Evolutionary conservation across 345 rosid genomes (phyloP), one percentile per base, ranked within the genome.

Genomic region (Limnanthes douglasii): DNA sequence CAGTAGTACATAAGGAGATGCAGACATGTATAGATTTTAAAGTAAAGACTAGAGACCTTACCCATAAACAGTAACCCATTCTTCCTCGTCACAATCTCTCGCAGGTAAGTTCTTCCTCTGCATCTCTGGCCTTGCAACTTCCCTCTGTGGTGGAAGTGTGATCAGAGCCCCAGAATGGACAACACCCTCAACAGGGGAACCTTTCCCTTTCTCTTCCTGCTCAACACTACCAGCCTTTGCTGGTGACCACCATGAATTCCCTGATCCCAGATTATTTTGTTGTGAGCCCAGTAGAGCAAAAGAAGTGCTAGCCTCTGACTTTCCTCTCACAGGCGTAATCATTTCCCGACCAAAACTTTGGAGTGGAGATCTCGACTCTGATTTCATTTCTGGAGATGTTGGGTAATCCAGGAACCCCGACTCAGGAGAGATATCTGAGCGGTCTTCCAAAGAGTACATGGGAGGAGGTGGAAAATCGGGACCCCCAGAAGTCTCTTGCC

Each of bases 21-120:
- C n/a, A n/a, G n/a, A n/a, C n/a, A n/a, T n/a, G n/a, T n/a, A n/a
- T n/a, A n/a, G n/a, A n/a, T n/a, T n/a, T n/a, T n/a, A n/a, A n/a
- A n/a, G n/a, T n/a, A 30, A 21, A 32, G 5, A 12, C 47, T 11
- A 13, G 8, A 4, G 37, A 9, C 4, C 60, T 47, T 75, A 84
- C 98, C 98, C 98, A 53, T 80, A 90, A 45, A 90, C 94, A 30
- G 98, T 90, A 57, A 84, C 80, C 98, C 98, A 90, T 53, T 84
- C 92, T 70, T 84, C 98, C 58, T 78, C 94, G 17, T 84, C 75
- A 45, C 84, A 66, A 36, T 69, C 73, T 30, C 84, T 94, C 0
- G 74, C 66, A 11, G 93, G 85, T 44, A 80, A 36, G 50, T 61
- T 35, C 52, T 62, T 88, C 53, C 59, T 61, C 67, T 70, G 85